Evolutionary conservation across 1,284 basidiomycete species (phyloP).

Genomic region (Rugosomyces carneus): DNA sequence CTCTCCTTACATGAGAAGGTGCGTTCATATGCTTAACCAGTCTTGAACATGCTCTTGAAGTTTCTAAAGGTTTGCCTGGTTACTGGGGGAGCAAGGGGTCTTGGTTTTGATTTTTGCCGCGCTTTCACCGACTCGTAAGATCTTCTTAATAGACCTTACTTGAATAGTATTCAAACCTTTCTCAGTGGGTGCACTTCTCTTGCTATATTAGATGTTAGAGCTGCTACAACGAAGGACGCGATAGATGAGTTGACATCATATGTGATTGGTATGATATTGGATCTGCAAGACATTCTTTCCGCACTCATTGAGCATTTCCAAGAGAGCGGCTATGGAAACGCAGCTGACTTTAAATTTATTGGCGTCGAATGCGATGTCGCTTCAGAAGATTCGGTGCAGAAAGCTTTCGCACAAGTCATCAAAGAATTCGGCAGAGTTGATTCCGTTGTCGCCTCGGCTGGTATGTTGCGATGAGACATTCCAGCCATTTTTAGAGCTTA

Average conservation of each 20-base stretch:
- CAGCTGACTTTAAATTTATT: constrained; percentile 62
- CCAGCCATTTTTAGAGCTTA: background rate
- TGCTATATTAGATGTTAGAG: constrained; percentile 81
- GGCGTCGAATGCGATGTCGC: constrained; percentile 88
- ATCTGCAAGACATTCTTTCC: too few species aligned
- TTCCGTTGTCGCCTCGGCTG: constrained; percentile 83
- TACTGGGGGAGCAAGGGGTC: constrained; percentile 90
- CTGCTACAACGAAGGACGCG: constrained; percentile 65
- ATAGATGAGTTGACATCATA: constrained; percentile 66
- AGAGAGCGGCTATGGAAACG: constrained; percentile 55
- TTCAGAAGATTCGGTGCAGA: constrained; percentile 73
- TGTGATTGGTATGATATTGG: constrained; percentile 37
- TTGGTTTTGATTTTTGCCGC: constrained; percentile 85
- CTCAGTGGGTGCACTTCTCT: constrained; percentile 74
- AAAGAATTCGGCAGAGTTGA: constrained; percentile 81
- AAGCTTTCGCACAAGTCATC: constrained; percentile 63
- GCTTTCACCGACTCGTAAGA: constrained; percentile 82
- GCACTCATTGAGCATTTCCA: constrained; percentile 20
- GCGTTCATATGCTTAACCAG: constrained; percentile 9
- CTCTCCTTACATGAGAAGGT: constrained; percentile 72
- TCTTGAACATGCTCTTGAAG: background rate
- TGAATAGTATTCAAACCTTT: background rate
- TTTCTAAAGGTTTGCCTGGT: constrained; percentile 76
- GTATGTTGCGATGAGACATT: constrained; percentile 33
- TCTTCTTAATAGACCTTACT: background rate